Conservation (phyloP, 2,329 filamentous ascomycete genomes). For the Fusarium sp. region DNA sequence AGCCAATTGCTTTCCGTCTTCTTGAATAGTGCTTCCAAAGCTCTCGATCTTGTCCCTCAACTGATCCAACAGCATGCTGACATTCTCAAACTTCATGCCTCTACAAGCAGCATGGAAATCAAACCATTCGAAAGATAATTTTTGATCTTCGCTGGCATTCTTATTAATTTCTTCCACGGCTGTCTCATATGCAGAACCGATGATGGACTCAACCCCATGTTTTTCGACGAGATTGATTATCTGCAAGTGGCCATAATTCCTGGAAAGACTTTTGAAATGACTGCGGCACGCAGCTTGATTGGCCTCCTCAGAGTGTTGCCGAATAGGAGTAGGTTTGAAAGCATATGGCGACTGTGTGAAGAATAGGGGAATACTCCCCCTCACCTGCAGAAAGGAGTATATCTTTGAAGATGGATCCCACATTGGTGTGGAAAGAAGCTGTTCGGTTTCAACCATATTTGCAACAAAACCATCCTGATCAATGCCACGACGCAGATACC, state of each 20-base stretch:
- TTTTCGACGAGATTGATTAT: constrained; percentile 89
- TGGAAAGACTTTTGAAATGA: constrained; percentile 77
- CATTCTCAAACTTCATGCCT: constrained; percentile 98
- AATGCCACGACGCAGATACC: constrained; percentile 89
- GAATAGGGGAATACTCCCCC: constrained; percentile 92
- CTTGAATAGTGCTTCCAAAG: constrained; percentile 74
- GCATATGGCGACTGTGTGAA: constrained; percentile 96
- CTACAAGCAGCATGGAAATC: constrained; percentile 93
- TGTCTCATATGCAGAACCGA: constrained; percentile 81
- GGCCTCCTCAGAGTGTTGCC: constrained; percentile 81
- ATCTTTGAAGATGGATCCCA: constrained; percentile 71
- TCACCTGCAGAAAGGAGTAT: constrained; percentile 86
- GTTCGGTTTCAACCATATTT: constrained; percentile 94
- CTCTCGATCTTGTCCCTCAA: constrained; percentile 73
- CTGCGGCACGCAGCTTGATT: constrained; percentile 81
- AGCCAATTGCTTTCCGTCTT: constrained; percentile 52
- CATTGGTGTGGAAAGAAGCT: constrained; percentile 78
- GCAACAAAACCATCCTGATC: constrained; percentile 90
- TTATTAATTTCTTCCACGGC: constrained; percentile 74
- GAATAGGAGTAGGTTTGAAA: constrained; percentile 83
- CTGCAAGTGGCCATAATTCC: constrained; percentile 79
- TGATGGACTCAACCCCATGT: constrained; percentile 79
- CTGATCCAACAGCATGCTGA: constrained; percentile 78
- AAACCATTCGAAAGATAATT: constrained; percentile 86
- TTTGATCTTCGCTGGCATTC: constrained; percentile 56